Percentiles rank a stretch among this genome's conserved stretches.
These are phyloP conservation scores for Nemania sp. DNA, from an alignment of 2,329 filamentous ascomycete species.

Conservation along the genomic window DNA sequence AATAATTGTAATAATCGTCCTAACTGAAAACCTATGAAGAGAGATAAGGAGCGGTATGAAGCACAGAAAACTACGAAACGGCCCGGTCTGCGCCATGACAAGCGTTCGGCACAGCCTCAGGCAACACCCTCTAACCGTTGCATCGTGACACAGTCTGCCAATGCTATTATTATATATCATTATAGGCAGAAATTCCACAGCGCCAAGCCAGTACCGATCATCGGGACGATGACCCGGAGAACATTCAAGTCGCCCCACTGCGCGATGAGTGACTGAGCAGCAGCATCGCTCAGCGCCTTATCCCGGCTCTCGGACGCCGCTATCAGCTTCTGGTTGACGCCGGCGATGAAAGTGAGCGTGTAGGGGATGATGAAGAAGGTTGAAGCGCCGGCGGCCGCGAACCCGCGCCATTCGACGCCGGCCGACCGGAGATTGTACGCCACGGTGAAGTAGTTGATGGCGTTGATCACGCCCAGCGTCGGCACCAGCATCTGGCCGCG, in stretches of 20 bases:
- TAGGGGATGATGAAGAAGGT: conserved; percentile 31
- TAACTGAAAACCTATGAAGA: too few relatives aligned
- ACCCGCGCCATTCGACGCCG: conserved; percentile 32
- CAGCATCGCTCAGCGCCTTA: conserved; percentile 32
- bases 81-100: not conserved
- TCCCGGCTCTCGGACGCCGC: conserved; percentile 23
- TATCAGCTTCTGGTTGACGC: conserved; percentile 24
- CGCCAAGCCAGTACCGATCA: conserved; percentile 37
- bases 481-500: conserved; percentile 28
- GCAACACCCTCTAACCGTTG: not conserved
- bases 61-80: not conserved
- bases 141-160: too few relatives aligned
- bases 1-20: too few relatives aligned
- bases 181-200: conserved; percentile 35
- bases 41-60: too few relatives aligned
- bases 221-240: conserved; percentile 31
- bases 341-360: conserved; percentile 29
- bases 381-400: conserved; percentile 29
- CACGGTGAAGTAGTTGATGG: conserved; percentile 26
- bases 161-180: too few relatives aligned
- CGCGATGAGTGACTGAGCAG: conserved; percentile 31
- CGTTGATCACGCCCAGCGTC: conserved; percentile 20
- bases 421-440: conserved; percentile 26
- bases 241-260: conserved; percentile 37
- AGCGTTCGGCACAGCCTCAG: conserved; percentile 6